Evolutionary conservation across 2,329 filamentous ascomycete species (phyloP).

Genomic region (Talaromyces amestolkiae): DNA sequence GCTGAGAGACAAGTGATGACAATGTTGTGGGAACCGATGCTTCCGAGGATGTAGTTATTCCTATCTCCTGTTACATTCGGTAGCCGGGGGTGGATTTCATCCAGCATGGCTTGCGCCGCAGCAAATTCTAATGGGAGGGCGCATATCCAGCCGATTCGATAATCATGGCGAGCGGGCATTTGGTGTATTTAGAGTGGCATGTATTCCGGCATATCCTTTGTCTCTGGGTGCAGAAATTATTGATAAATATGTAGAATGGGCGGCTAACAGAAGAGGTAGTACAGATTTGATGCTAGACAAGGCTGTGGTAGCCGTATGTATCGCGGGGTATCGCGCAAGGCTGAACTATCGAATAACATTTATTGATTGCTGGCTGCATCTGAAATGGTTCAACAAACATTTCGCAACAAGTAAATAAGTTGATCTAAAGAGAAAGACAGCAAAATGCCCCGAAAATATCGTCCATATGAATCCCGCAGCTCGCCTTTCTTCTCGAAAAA

Average conservation of each 20-base stretch:
- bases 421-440: background rate
- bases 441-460: background rate
- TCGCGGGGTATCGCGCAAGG: background rate
- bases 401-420: background rate
- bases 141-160: constrained; percentile 6
- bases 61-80: background rate
- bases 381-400: background rate
- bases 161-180: background rate
- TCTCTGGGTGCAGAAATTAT: background rate
- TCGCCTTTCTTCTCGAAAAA: background rate
- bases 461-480: background rate
- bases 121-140: background rate
- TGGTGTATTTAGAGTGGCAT: background rate
- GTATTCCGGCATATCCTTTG: background rate
- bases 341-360: background rate
- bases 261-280: background rate
- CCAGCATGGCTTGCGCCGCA: background rate
- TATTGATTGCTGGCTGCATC: background rate
- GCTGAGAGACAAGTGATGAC: background rate
- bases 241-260: too few relatives aligned
- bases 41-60: background rate
- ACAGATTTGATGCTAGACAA: background rate
- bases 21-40: background rate
- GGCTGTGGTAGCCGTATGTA: background rate
- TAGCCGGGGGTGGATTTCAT: background rate